Percentiles rank a stretch among this genome's conserved stretches.
Conservation (phyloP, 139 green algal species). For the Mesotaenium endlicherianum region DNA sequence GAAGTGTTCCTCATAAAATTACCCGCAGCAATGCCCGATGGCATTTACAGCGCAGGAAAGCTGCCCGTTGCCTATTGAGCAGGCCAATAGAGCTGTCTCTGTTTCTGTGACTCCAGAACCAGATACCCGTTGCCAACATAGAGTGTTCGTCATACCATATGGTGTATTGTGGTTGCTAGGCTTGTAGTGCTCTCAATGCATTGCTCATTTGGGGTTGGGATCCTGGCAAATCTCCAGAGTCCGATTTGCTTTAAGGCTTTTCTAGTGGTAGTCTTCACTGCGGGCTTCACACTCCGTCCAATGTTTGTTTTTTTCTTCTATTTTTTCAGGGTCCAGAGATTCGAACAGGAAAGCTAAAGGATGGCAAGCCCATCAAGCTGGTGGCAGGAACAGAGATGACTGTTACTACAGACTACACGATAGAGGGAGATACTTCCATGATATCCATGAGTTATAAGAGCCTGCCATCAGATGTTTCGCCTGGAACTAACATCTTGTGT, state of each 20-base stretch:
- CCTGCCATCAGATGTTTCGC: constrained; percentile 63
- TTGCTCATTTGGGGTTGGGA: too few relatives aligned
- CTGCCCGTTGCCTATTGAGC: too few relatives aligned
- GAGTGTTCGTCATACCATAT: too few relatives aligned
- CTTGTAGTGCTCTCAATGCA: too few relatives aligned
- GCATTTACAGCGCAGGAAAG: too few relatives aligned
- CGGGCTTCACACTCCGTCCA: background rate
- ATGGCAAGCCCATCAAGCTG: constrained; percentile 45
- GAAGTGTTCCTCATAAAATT: too few relatives aligned
- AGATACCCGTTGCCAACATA: too few relatives aligned
- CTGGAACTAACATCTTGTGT: constrained; percentile 60
- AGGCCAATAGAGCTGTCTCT: too few relatives aligned
- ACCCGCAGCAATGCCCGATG: too few relatives aligned
- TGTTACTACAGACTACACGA: constrained; percentile 86
- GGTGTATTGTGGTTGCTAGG: too few relatives aligned
- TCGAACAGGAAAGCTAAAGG: constrained; percentile 85
- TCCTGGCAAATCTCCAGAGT: too few relatives aligned
- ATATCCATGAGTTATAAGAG: constrained; percentile 76
- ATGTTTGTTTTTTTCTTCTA: background rate
- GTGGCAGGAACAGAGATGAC: constrained; percentile 15
- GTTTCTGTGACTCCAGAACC: too few relatives aligned
- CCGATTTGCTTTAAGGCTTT: background rate
- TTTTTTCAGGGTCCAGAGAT: constrained; percentile 87
- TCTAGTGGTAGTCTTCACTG: background rate
- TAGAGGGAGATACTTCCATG: constrained; percentile 70